Conservation (phyloP, 2,329 filamentous ascomycete species). For the Colletotrichum liaoningense region DNA sequence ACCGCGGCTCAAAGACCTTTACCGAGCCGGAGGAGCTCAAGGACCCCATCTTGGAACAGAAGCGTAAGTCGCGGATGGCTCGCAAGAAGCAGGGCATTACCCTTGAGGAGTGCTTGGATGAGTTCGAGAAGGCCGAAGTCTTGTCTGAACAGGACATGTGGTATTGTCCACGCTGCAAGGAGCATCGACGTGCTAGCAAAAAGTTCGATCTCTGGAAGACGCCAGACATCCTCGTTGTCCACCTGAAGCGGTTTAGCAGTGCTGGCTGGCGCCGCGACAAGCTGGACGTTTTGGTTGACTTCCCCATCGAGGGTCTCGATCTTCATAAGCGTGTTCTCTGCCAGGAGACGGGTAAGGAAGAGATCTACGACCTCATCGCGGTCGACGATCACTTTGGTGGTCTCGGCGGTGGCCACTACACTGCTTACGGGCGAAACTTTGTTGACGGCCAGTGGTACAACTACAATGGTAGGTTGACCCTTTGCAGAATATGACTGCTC, state of each 20-base stretch:
- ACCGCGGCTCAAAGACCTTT: constrained; percentile 72
- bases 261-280: constrained; percentile 87
- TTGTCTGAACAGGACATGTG: constrained; percentile 96
- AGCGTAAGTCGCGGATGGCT: constrained; percentile 72
- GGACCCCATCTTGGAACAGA: constrained; percentile 73
- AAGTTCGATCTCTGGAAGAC: constrained; percentile 98
- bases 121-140: constrained; percentile 94
- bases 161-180: constrained; percentile 97
- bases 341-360: constrained; percentile 82
- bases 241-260: constrained; percentile 95
- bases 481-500: neutral
- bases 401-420: constrained; percentile 95
- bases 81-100: constrained; percentile 73
- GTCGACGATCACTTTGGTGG: constrained; percentile 97
- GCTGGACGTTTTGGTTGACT: constrained; percentile 90
- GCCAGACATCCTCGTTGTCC: constrained; percentile 93
- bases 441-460: constrained; percentile 92
- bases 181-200: constrained; percentile 91
- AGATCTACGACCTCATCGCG: constrained; percentile 92
- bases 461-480: constrained; percentile 81
- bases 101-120: constrained; percentile 90
- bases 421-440: constrained; percentile 93
- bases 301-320: constrained; percentile 89
- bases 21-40: constrained; percentile 62
- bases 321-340: constrained; percentile 83